Base-by-base conservation (phyloP, 2,329 filamentous ascomycete species). In the Cyclaneusma minus region DNA sequence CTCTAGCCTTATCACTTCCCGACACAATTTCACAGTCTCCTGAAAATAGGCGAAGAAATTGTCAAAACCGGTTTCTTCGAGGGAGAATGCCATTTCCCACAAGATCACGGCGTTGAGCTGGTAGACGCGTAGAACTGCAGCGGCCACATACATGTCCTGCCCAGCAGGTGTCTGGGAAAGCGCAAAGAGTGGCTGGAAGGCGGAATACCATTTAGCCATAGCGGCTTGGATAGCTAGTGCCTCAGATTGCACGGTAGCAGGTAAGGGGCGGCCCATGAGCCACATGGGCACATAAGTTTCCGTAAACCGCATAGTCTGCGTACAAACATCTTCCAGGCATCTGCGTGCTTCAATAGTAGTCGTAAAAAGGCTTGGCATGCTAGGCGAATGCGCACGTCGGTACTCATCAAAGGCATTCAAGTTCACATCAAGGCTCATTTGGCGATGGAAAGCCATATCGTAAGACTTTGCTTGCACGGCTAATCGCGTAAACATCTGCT, bases 401-500 rank as follows among this genome's bases (percentile, higher is more conserved):
- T 2, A 56, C 58, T 7, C 67, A 51, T 5, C 57, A 58, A 32
- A 74, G n/a, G n/a, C n/a, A n/a, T n/a, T n/a, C n/a, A n/a, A n/a
- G n/a, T n/a, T 65, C 5, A 73, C 67, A 29, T 62, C 70, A 1
- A 68, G 68, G 16, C 68, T n/a, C n/a, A n/a, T 56, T 1, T 68
- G 68, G 32, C 74, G 73, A 42, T 75, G 69, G 40, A 74, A 75
- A 16, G 69, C 69, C 66, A 74, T 68, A 38, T 74, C 69, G 41
- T 75, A 75, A 1, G 68, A 72, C 41, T 74, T 75, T 22, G 69
- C 69, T 43, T 74, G 69, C 22, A 74, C 69, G 3, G 67, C 68
- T 3, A 74, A 52, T 4, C 69, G 60, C 2, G 64, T 71, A 37
- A 74, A 74, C 53, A 74, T 72, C 25, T 68, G 64, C 5, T 68